Percentiles rank a stretch among this genome's conserved stretches.
Conservation (phyloP, 768 basidiomycete species). For the Tylopilus felleus region DNA sequence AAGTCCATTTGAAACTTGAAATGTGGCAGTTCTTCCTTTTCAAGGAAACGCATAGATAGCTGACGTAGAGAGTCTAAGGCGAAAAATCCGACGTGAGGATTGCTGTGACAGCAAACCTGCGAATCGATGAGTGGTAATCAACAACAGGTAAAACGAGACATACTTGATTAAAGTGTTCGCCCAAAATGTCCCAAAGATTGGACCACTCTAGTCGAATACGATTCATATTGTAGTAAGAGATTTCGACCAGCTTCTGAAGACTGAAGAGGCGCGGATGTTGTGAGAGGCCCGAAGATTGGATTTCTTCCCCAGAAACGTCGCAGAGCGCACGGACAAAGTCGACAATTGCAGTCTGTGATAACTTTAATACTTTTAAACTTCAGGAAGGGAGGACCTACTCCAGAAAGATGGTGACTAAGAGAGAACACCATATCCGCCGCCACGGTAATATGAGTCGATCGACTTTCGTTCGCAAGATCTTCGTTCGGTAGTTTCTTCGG, state of each 20-base stretch:
- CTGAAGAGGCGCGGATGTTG: constrained; percentile 95
- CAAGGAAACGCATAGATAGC: constrained; percentile 96
- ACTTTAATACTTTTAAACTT: constrained; percentile 7
- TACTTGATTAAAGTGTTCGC: constrained; percentile 98
- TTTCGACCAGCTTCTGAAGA: constrained; percentile 96
- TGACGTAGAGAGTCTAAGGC: constrained; percentile 95
- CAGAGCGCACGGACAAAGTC: constrained; percentile 96
- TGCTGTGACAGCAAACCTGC: constrained; percentile 97
- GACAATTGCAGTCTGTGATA: constrained; percentile 82
- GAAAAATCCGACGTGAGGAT: constrained; percentile 94
- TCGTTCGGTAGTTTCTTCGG: constrained; percentile 74
- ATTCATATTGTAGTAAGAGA: constrained; percentile 99
- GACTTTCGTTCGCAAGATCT: constrained; percentile 93
- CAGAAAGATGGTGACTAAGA: constrained; percentile 88
- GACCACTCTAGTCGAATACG: constrained; percentile 99
- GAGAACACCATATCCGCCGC: constrained; percentile 99
- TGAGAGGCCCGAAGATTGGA: constrained; percentile 92
- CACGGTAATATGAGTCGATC: constrained; percentile 97
- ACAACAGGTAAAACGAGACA: background rate
- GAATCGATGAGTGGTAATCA: constrained; percentile 10
- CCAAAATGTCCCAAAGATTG: constrained; percentile 94
- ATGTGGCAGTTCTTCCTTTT: constrained; percentile 96
- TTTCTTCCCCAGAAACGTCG: constrained; percentile 99
- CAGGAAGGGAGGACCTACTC: constrained; percentile 53
- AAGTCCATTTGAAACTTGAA: constrained; percentile 99